These are phyloP conservation scores for Penicillium cataractarum DNA, from an alignment of 495 filamentous ascomycete genomes.

Conservation along the genomic window DNA sequence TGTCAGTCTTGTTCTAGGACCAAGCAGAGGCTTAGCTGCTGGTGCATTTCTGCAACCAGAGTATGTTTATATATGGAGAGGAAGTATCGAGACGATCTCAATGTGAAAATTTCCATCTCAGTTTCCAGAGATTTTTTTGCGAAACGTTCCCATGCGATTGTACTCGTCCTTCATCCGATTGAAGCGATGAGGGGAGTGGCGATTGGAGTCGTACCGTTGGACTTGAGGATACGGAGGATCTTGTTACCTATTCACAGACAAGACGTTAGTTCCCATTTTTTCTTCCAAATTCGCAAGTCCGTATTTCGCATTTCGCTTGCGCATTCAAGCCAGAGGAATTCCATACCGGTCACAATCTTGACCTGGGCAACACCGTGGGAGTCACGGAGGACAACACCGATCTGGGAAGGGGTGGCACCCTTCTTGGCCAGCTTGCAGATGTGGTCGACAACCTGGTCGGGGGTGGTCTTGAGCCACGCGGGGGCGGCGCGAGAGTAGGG, in stretches of 20 bases:
- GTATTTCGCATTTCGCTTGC: neutral
- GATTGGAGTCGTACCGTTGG: conserved; percentile 70
- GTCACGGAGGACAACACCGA: conserved; percentile 97
- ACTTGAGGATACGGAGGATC: conserved; percentile 98
- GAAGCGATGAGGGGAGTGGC: conserved; percentile 22
- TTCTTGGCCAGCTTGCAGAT: conserved; percentile 99
- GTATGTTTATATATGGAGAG: conserved; percentile 19
- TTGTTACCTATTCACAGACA: conserved; percentile 78
- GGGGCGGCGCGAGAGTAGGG: conserved; percentile 94
- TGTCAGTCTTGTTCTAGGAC: conserved; percentile 82
- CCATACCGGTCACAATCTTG: conserved; percentile 91
- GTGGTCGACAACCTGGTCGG: conserved; percentile 91
- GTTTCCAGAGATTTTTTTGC: conserved; percentile 8
- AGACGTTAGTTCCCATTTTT: conserved; percentile 27
- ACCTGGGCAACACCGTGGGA: conserved; percentile 96
- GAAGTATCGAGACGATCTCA: conserved; percentile 13
- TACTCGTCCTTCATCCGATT: conserved; percentile 32
- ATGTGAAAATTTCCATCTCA: conserved; percentile 15
- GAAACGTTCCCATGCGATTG: conserved; percentile 18
- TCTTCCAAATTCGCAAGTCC: too few species aligned
- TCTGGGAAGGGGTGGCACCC: conserved; percentile 96
- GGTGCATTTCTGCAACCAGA: conserved; percentile 35
- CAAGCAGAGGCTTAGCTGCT: conserved; percentile 83
- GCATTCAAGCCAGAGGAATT: neutral
- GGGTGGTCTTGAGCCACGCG: conserved; percentile 90